Evolutionary conservation across 2,329 filamentous ascomycete species (phyloP), one percentile per base, ranked within the genome.

Genomic region (Metarhizium robertsii): DNA sequence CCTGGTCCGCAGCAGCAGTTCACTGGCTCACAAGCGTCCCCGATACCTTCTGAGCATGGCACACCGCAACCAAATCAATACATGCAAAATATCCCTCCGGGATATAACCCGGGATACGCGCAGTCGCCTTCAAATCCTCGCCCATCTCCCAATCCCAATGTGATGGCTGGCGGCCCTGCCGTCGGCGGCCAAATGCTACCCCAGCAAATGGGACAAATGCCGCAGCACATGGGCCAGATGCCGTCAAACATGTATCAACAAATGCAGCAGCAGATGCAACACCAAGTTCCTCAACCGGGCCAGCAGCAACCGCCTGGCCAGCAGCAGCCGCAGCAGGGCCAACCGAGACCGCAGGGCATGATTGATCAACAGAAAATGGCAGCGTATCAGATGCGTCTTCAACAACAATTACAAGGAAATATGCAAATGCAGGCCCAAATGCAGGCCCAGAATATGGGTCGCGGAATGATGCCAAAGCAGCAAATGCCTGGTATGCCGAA

Each of bases 321-420:
- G 14, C 71, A 74, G 6, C 73, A 75, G 20, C 67, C 69, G 32
- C 68, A 71, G 50, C 75, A 76, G 49, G 65, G 74, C 40, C 69
- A 71, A 38, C 74, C 67, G 34, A 66, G 59, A 29, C 55, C 63
- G 36, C 61, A 64, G 43, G 62, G 60, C 18, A 63, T 71, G 56
- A 62, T 88, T 59, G 86, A 89, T 45, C 86, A 89, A 64, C 85
- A 90, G 60, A 87, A 90, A 64, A 80, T 90, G 68, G 78, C 83
- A 55, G 73, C 86, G 51, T 92, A 95, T 65, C 89, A 95, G 62
- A 88, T 95, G 83, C 87, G 89, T 58, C 71, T 95, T 53, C 88
- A 95, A 64, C 83, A 87, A 55, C 88, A 92, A 64, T 79, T 87
- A 45, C 84, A 88, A 58, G 70, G 70, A 10, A 77, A 75, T 42